Conservation (phyloP, 495 filamentous ascomycete species). For the Talaromyces ruber region DNA sequence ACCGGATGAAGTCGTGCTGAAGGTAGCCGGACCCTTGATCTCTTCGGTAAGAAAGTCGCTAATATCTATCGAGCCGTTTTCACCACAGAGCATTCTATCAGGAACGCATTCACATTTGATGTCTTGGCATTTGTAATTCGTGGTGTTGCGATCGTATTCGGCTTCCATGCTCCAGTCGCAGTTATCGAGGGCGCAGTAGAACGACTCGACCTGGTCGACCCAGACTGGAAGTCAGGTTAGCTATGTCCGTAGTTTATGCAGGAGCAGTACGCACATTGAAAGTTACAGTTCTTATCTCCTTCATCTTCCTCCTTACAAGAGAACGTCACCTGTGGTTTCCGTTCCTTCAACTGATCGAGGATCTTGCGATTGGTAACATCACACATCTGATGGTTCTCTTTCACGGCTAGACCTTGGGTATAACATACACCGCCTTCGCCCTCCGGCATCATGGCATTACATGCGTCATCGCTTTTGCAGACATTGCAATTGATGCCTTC, state of each 20-base stretch:
- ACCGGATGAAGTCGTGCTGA: slow-evolving; percentile 57
- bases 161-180: slow-evolving; percentile 66
- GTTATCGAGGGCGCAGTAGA: slow-evolving; percentile 83
- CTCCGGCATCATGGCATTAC: slow-evolving; percentile 74
- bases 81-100: slow-evolving; percentile 87
- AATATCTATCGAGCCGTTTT: slow-evolving; percentile 84
- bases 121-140: slow-evolving; percentile 74
- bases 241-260: neutral
- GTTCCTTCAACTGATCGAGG: slow-evolving; percentile 69
- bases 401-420: slow-evolving; percentile 77
- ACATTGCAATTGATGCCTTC: slow-evolving; percentile 99
- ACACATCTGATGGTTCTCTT: slow-evolving; percentile 96
- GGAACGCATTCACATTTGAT: slow-evolving; percentile 82
- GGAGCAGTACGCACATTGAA: slow-evolving; percentile 64
- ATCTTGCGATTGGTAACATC: slow-evolving; percentile 95
- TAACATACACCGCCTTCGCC: slow-evolving; percentile 82
- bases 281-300: slow-evolving; percentile 66
- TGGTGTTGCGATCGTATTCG: slow-evolving; percentile 65
- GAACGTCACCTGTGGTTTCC: slow-evolving; percentile 89
- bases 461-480: slow-evolving; percentile 73
- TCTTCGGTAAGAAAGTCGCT: slow-evolving; percentile 70
- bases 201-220: slow-evolving; percentile 89
- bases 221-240: slow-evolving; percentile 59
- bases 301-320: slow-evolving; percentile 66
- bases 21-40: slow-evolving; percentile 81